Evolutionary conservation across 2,329 filamentous ascomycete genomes (phyloP).

Genomic region (Leptographium lundbergii): DNA sequence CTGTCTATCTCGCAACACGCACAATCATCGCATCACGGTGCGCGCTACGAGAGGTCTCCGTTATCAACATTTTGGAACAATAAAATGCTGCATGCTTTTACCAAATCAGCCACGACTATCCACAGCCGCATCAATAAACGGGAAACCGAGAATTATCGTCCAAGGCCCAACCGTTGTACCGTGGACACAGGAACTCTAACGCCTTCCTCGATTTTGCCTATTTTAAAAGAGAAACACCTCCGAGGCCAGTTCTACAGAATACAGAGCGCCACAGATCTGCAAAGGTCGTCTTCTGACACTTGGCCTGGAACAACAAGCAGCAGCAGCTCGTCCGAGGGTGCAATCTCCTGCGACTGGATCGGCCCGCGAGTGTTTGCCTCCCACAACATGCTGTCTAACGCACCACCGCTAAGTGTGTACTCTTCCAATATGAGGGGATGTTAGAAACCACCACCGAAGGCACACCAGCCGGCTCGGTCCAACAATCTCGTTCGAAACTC

Average conservation of each 20-base stretch:
- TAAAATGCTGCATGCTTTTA: background rate
- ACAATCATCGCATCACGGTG: background rate
- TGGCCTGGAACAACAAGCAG: background rate
- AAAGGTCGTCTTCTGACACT: background rate
- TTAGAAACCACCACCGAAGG: background rate
- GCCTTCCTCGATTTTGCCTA: too few relatives aligned
- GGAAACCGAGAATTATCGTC: background rate
- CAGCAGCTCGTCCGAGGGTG: background rate
- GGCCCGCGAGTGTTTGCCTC: background rate
- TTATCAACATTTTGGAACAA: background rate
- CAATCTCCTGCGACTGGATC: background rate
- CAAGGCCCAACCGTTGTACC: background rate
- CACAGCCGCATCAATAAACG: background rate
- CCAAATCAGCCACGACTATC: background rate
- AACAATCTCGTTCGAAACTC: background rate
- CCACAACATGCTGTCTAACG: background rate
- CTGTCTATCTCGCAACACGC: background rate
- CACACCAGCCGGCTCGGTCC: background rate
- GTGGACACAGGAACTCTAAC: background rate
- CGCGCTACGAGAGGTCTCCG: background rate
- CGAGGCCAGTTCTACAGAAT: background rate
- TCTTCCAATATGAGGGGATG: background rate
- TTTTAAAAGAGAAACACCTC: too few relatives aligned
- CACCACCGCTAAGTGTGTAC: background rate
- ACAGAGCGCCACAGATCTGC: background rate